phyloP scores from a whole-genome alignment of 345 rosid species.

The Pugionium dolabratum region DNA sequence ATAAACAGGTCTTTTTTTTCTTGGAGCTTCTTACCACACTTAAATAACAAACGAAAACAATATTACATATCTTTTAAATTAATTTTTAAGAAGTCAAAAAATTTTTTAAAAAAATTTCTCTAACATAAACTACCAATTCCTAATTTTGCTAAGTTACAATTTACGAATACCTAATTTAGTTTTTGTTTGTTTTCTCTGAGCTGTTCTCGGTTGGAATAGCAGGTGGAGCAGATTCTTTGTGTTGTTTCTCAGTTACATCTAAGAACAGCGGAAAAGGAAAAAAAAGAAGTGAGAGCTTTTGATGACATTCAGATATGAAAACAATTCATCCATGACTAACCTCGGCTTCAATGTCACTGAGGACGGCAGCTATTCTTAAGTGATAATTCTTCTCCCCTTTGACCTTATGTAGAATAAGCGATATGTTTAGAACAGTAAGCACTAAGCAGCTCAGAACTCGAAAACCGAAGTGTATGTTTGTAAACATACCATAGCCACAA shows the following conservation, averaged over 20 bases:
- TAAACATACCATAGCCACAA: constrained; percentile 73
- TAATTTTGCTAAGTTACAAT: no score
- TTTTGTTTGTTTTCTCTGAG: constrained; percentile 77
- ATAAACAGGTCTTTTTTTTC: neutral
- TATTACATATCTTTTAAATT: no score
- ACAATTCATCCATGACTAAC: constrained; percentile 45
- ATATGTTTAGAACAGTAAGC: neutral
- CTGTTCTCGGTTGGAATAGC: constrained; percentile 56
- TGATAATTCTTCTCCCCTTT: constrained; percentile 92
- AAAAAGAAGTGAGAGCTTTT: neutral
- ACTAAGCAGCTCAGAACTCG: neutral
- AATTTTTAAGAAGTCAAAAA: no score
- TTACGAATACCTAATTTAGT: no score
- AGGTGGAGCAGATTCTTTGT: constrained; percentile 94
- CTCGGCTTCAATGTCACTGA: constrained; percentile 97
- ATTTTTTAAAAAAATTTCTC: no score
- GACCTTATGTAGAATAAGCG: constrained; percentile 52
- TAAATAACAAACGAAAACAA: no score
- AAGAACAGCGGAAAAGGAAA: constrained; percentile 18
- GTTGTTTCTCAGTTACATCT: constrained; percentile 97
- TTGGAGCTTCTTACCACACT: no score
- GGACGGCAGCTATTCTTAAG: constrained; percentile 82
- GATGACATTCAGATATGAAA: neutral
- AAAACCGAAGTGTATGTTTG: constrained; percentile 5
- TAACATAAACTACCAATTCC: no score